A percentile compares a stretch with the other conserved stretches of the same genome.
Conservation (phyloP, 2,329 filamentous ascomycete genomes). For the Periglandula ipomoeae region DNA sequence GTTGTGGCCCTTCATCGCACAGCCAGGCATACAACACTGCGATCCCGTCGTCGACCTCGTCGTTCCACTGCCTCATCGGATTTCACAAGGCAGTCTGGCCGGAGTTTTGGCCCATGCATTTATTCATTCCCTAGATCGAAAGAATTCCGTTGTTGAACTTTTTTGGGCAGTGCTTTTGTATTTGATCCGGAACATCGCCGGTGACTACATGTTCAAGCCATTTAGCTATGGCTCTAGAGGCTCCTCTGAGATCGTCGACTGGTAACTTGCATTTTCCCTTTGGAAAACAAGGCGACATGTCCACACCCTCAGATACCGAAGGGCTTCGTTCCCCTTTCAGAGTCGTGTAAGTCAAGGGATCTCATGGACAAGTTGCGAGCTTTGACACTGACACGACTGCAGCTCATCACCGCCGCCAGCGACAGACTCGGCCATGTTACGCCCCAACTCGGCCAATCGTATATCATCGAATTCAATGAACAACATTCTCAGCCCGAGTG, state of each 20-base stretch:
- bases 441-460: constrained; percentile 40
- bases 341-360: constrained; percentile 35
- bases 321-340: constrained; percentile 38
- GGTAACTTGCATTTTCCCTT: constrained; percentile 33
- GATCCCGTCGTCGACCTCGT: constrained; percentile 3
- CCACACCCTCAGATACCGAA: constrained; percentile 43
- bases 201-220: not conserved
- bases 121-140: constrained; percentile 12
- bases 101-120: not conserved
- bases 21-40: constrained; percentile 5
- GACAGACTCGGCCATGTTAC: constrained; percentile 39
- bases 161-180: not conserved
- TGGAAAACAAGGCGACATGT: constrained; percentile 41
- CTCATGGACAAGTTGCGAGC: not conserved
- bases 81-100: not conserved
- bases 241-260: constrained; percentile 53
- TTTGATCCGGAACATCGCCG: not conserved
- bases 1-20: not conserved
- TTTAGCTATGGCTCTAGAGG: constrained; percentile 31
- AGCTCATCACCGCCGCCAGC: constrained; percentile 27
- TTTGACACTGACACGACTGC: constrained; percentile 8
- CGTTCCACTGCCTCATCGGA: not conserved
- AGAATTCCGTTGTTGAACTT: constrained; percentile 11
- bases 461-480: constrained; percentile 44
- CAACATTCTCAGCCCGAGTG: constrained; percentile 53